Base-by-base conservation (phyloP, 345 rosid species). In the Gossypium herbaceum region DNA sequence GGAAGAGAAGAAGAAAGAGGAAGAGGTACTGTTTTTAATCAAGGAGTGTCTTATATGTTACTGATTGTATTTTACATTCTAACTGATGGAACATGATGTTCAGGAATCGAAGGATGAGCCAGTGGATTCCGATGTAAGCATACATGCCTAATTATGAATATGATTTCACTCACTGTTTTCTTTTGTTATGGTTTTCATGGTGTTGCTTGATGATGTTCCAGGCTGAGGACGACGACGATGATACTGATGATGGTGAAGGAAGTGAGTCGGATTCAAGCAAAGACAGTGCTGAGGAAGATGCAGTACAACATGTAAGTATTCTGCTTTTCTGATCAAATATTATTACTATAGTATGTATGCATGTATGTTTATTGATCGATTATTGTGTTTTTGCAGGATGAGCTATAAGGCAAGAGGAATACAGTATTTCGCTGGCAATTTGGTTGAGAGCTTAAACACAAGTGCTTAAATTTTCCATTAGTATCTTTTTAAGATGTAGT, bases 1-100 rank as follows among this genome's bases (percentile, higher is more conserved):
- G 85, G 92, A 89, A 13, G 98, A 92, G 82, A 90, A 94, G 85
- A 90, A 89, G 80, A 86, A 27, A 80, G 92, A 85, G 45, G 97
- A 88, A 69, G 98, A 92, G 98, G 98, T 90, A 84, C 50, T 22
- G 1, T 20, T 58, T 57, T 61, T 47, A 3, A 16, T 43, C 24
- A 25, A 1, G 12, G 25, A 25, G 2, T 39, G 50, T 22, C 3
- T 7, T 57, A 7, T 15, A 12, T 41, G 50, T 29, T 8, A 16
- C 41, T 70, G 70, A 20, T 61, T 71, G 17, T 45, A 1, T 52
- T 34, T 60, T 15, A 34, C 47, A 12, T 63, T 51, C 76, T 80
- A 29, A 79, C 58, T 52, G 15, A 20, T 55, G 15, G 20, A 41
- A 25, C 73, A 8, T 64, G 41, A 16, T 63, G 52, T 63, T 71